Evolutionary conservation across 2,329 filamentous ascomycete species (phyloP), one percentile per base, ranked within the genome.

Genomic region (Colletotrichum acutatum): DNA sequence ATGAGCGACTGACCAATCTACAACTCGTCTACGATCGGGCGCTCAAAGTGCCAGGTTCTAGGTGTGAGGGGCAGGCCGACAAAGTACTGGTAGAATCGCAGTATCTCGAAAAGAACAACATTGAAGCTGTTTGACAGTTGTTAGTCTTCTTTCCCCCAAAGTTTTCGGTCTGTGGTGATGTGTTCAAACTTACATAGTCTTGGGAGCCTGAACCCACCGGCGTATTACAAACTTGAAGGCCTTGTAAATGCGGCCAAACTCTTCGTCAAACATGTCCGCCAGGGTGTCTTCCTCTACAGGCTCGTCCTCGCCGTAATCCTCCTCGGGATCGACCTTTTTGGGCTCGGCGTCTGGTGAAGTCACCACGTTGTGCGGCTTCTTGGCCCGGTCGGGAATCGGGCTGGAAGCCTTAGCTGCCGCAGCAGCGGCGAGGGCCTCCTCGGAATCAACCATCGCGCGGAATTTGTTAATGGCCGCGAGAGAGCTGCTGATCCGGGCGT

Each of bases 401-500:
- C 77, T 77, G 22, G 71, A 61, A 3, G 76, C 75, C 56, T 79
- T 78, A 3, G 71, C 22, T 49, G 65, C 30, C 79, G 77, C 42
- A 69, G 71, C 70, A 75, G 75, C 58, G 26, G 77, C 77, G n/a
- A 75, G 74, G 1, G 76, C 78, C 69, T 83, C 80, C 37, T 77
- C 78, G 22, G 79, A 81, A 72, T 85, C 84, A 12, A 89, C 83
- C 86, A 91, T 89, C 32, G 77, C 78, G 63, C 88, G 84, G 85
- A 99, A 98, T 67, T 91, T 87, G 68, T 91, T 89, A 56, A 98
- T 88, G 0, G 94, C 92, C 42, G 89, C 86, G 74, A 99, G 84
- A 65, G 94, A 97, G 81, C 93, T 92, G 75, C 94, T 95, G 75
- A 98, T 91, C 46, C 96, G 91, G 34, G 94, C 94, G 72, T 98